A percentile compares a stretch with the other conserved stretches of the same genome.
Conservation (phyloP, 306 rosid species). For the Quercus engelmannii region DNA sequence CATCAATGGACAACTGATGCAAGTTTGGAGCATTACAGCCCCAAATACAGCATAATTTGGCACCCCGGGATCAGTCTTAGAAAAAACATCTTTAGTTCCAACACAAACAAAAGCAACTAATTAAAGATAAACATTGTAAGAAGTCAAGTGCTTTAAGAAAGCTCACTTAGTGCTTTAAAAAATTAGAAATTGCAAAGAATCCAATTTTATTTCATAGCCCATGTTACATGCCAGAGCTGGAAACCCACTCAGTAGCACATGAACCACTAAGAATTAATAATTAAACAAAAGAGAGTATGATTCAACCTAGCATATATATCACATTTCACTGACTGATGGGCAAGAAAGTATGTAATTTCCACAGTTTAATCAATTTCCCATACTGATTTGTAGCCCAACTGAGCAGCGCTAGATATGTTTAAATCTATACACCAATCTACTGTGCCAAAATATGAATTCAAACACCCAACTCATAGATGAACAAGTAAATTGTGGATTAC, state of each 20-base stretch:
- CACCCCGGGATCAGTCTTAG: too few relatives aligned
- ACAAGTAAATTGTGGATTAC: neutral
- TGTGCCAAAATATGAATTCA: slow-evolving; percentile 29
- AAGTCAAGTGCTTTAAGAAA: too few relatives aligned
- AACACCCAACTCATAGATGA: slow-evolving; percentile 6
- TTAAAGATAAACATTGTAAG: too few relatives aligned
- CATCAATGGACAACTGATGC: too few relatives aligned
- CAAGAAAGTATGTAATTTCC: slow-evolving; percentile 38
- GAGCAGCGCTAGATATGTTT: slow-evolving; percentile 36
- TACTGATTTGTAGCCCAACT: slow-evolving; percentile 12
- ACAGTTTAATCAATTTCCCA: slow-evolving; percentile 35
- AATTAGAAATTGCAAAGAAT: slow-evolving; percentile 33
- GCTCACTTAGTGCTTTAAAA: neutral
- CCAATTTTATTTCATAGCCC: slow-evolving; percentile 48
- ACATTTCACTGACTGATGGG: slow-evolving; percentile 14
- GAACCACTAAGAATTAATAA: slow-evolving; percentile 11
- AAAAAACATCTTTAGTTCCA: too few relatives aligned
- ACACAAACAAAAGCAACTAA: too few relatives aligned
- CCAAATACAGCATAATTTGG: too few relatives aligned
- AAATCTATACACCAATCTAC: slow-evolving; percentile 58
- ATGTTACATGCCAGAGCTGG: slow-evolving; percentile 51
- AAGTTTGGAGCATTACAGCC: too few relatives aligned
- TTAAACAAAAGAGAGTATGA: neutral
- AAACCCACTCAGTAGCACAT: slow-evolving; percentile 58
- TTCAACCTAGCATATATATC: slow-evolving; percentile 20